Conservation (phyloP, 352 stramenopile genomes). For the Globisporangium nunn region DNA sequence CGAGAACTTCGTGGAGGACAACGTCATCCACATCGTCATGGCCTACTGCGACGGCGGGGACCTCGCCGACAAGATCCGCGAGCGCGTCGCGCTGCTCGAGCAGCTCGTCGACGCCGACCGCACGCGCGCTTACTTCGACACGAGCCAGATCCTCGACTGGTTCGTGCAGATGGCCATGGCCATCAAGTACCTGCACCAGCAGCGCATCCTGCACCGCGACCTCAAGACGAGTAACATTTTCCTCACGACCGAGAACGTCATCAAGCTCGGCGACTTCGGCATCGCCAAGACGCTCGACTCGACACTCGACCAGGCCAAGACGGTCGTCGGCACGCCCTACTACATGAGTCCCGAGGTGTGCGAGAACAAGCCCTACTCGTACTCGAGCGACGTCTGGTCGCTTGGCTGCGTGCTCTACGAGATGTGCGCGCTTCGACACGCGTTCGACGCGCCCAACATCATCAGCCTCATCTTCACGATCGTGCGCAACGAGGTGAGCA, state of each 20-base stretch:
- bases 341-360: slow-evolving; percentile 94
- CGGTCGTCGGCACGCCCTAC: slow-evolving; percentile 89
- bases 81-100: slow-evolving; percentile 31
- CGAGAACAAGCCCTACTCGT: slow-evolving; percentile 89
- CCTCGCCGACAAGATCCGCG: slow-evolving; percentile 54
- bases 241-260: slow-evolving; percentile 72
- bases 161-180: slow-evolving; percentile 93
- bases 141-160: slow-evolving; percentile 68
- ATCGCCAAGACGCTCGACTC: slow-evolving; percentile 86
- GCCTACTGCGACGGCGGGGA: slow-evolving; percentile 93
- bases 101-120: slow-evolving; percentile 9
- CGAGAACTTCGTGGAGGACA: slow-evolving; percentile 79
- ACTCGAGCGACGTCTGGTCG: slow-evolving; percentile 90
- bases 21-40: slow-evolving; percentile 93
- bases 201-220: slow-evolving; percentile 89
- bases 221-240: slow-evolving; percentile 95
- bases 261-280: slow-evolving; percentile 92
- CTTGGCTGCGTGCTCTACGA: slow-evolving; percentile 90
- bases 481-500: slow-evolving; percentile 63
- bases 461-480: slow-evolving; percentile 81
- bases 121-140: slow-evolving; percentile 42
- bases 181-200: slow-evolving; percentile 91
- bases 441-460: slow-evolving; percentile 82
- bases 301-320: slow-evolving; percentile 82
- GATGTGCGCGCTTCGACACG: slow-evolving; percentile 76